Base-by-base conservation (phyloP, 192 early-diverging fungal species). In the Martensiomyces pterosporus region DNA sequence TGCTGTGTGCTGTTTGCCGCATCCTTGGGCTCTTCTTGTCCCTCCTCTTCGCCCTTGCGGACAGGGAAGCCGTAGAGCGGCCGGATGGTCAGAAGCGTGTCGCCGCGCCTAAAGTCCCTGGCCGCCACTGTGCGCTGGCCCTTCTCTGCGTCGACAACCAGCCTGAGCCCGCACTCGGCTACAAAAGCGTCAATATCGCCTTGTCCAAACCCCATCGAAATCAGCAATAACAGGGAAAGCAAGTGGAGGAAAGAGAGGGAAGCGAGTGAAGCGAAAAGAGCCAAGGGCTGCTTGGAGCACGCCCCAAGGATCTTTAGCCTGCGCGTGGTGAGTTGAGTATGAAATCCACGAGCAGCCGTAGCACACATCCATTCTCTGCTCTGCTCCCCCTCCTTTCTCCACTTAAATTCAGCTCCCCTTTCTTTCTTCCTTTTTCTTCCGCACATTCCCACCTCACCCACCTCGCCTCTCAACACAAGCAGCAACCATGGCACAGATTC, bases 401-500 rank as follows among this genome's bases (percentile, higher is more conserved):
- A 32, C 29, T 12, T 32, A 5, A 32, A 32, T 32, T 32, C 29
- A 5, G 6, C 5, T 8, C 6, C 12, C 12, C 12, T 14, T 25
- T 25, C 21, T 2, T 43, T 43, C 42, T 27, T 43, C 24, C 49
- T 23, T 33, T 19, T 32, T 40, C 21, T 23, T 25, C 35, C 32
- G 6, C 29, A 32, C 5, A 32, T 8, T 32, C 29, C 29, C 29
- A 32, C 29, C 12, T 32, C 12, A 32, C 5, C 29, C 6, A 32
- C 29, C 29, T 12, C 12, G 5, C 12, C 29, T 45, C 18, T 25
- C 45, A 32, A 22, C 47, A 17, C 17, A 23, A 16, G 47, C 14
- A n/a, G 13, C 7, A 22, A n/a, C 19, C 33, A 73, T 73, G 69
- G 37, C 63, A 21, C 62, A 82, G 50, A 45, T 73, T 57, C 50